Evolutionary conservation across 2,329 filamentous ascomycete genomes (phyloP), one percentile per base, ranked within the genome.

Genomic region (Epichloe baconii): DNA sequence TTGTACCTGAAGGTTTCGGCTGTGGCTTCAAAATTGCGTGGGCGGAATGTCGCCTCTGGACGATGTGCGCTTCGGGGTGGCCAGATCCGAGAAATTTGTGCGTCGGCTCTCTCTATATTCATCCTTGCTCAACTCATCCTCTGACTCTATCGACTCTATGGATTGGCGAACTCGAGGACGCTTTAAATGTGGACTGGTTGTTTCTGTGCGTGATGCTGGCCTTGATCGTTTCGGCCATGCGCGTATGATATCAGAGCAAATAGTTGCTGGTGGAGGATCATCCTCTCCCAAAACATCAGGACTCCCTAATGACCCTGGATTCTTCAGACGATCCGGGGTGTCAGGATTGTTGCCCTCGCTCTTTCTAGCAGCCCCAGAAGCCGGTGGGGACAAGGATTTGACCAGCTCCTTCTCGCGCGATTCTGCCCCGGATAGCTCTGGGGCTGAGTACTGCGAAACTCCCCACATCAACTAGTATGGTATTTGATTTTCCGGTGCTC

Each of bases 41-140:
- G 21, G 52, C 21, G 48, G 50, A 14, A 67, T 64, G 40, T 67
- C 65, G 34, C 58, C 61, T 47, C 62, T 57, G 31, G 54, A 50
- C 31, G 42, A 14, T 23, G 10, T 37, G 12, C 8, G 23, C 35
- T 45, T 52, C 15, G 11, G 34, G 35, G 6, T 51, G 37, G 11
- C 10, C 37, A 23, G 19, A 8, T 58, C 34, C 4, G 46, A 48
- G 17, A 56, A 52, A 26, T 57, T 58, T 38, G 44, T 44, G 23
- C 56, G n/a, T 15, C 57, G 43, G 50, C 56, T 17, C 48, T 56
- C 34, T 57, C 57, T 12, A 34, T 44, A 17, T 15, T 34, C 10
- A n/a, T 15, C 15, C 46, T 31, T 49, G 31, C 49, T 55, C 12
- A 68, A 56, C 53, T 68, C 64, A 47, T 68, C 66, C 31, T 64